phyloP scores from a whole-genome alignment of 2,329 filamentous ascomycete species.

The Ophiostoma montium region DNA sequence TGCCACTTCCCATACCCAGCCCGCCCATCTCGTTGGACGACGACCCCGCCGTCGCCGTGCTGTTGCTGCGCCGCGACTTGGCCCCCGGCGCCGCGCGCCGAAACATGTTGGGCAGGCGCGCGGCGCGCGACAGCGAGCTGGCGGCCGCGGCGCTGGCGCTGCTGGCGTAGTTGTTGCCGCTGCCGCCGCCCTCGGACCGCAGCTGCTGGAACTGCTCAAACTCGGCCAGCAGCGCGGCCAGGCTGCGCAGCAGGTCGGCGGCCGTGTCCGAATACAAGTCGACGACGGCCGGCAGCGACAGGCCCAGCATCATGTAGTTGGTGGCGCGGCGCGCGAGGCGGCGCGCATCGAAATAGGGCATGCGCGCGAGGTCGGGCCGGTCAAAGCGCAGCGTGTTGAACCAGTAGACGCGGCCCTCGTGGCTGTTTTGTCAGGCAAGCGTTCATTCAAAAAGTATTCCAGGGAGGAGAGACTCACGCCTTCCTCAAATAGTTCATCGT shows the following conservation, averaged over 20 bases:
- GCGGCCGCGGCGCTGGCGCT: conserved; percentile 38
- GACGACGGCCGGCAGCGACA: conserved; percentile 78
- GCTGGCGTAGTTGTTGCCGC: neutral
- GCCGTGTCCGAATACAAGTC: conserved; percentile 73
- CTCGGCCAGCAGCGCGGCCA: conserved; percentile 75
- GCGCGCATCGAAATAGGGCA: conserved; percentile 73
- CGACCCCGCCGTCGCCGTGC: conserved; percentile 28
- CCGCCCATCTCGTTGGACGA: conserved; percentile 1
- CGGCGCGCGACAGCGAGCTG: conserved; percentile 53
- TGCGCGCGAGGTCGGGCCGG: conserved; percentile 60
- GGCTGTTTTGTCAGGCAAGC: conserved; percentile 42
- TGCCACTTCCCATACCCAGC: neutral
- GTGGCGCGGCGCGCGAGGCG: conserved; percentile 82
- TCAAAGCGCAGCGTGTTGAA: conserved; percentile 95
- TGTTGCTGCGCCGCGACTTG: conserved; percentile 42
- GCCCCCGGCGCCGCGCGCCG: conserved; percentile 45
- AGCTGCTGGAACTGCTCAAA: conserved; percentile 89
- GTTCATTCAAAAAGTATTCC: neutral
- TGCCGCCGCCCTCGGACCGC: conserved; percentile 66
- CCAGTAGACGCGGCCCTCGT: conserved; percentile 93
- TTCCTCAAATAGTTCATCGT: conserved; percentile 88
- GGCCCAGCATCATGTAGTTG: conserved; percentile 82
- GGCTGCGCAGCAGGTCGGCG: conserved; percentile 71
- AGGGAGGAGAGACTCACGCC: conserved; percentile 44
- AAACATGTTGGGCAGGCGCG: conserved; percentile 73